A percentile compares a stretch with the other conserved stretches of the same genome.
Conservation (phyloP, 805 yeast genomes). For the Gaillardinia entomophila region DNA sequence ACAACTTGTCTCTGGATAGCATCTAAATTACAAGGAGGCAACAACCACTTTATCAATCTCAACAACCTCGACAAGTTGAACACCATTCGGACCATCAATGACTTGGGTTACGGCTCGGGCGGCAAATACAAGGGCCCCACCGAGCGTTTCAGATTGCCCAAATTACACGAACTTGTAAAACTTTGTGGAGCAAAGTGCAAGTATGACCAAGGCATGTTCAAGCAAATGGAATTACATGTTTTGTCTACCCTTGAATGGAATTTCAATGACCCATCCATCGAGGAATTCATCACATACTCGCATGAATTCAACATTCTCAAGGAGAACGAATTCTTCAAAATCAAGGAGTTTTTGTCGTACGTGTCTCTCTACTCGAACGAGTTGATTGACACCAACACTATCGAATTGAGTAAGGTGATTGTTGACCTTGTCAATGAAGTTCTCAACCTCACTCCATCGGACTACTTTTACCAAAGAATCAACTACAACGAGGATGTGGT, state of each 20-base stretch:
- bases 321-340: slow-evolving; percentile 34
- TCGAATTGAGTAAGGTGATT: slow-evolving; percentile 15
- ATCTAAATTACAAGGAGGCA: slow-evolving; percentile 76
- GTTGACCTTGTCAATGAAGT: slow-evolving; percentile 27
- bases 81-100: slow-evolving; percentile 26
- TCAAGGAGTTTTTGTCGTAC: slow-evolving; percentile 48
- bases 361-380: slow-evolving; percentile 43
- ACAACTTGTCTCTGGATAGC: slow-evolving; percentile 93
- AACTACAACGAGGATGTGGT: slow-evolving; percentile 7
- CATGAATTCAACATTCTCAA: slow-evolving; percentile 34
- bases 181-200: slow-evolving; percentile 61
- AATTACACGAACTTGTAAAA: slow-evolving; percentile 63
- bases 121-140: slow-evolving; percentile 66
- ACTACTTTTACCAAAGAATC: slow-evolving; percentile 18
- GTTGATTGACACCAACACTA: slow-evolving; percentile 29
- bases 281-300: slow-evolving; percentile 27
- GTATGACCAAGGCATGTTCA: slow-evolving; percentile 40
- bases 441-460: slow-evolving; percentile 14
- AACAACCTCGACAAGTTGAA: slow-evolving; percentile 19
- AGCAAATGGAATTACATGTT: slow-evolving; percentile 76
- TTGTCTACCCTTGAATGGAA: slow-evolving; percentile 69
- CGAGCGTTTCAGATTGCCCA: slow-evolving; percentile 69
- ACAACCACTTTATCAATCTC: slow-evolving; percentile 57
- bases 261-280: slow-evolving; percentile 53
- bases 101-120: slow-evolving; percentile 43